Evolutionary conservation across 1,284 basidiomycete species (phyloP).

Genomic region (Malassezia dermatis): DNA sequence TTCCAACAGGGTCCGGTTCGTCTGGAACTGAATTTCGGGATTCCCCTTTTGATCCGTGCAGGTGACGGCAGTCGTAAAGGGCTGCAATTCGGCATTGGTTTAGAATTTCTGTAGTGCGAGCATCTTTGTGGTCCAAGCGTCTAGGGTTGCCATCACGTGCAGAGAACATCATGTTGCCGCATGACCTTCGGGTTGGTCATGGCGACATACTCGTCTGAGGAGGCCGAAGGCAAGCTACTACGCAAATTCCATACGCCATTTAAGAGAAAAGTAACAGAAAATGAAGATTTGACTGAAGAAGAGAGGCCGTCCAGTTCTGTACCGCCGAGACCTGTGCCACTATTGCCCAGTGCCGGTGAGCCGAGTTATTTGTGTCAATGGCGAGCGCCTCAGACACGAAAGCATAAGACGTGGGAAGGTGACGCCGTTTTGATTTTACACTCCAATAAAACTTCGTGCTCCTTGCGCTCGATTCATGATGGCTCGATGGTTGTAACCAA

Average conservation of each 20-base stretch:
- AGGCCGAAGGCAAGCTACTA: conserved; percentile 12
- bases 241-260: conserved; percentile 14
- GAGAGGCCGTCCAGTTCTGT: neutral
- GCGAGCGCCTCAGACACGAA: conserved; percentile 64
- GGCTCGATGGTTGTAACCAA: conserved; percentile 23
- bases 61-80: conserved; percentile 71
- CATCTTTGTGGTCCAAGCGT: neutral
- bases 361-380: conserved; percentile 40
- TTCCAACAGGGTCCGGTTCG: conserved; percentile 75
- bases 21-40: conserved; percentile 81
- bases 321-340: neutral
- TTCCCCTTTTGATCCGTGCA: conserved; percentile 68
- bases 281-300: neutral
- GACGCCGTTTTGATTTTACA: conserved; percentile 45
- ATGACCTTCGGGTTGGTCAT: neutral
- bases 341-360: conserved; percentile 17
- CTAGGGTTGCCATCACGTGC: neutral
- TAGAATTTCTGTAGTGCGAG: conserved; percentile 48
- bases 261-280: conserved; percentile 3
- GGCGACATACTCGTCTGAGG: conserved; percentile 13
- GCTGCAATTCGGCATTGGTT: conserved; percentile 79
- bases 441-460: conserved; percentile 22
- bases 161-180: neutral
- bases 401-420: conserved; percentile 79
- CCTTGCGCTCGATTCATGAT: conserved; percentile 28